Evolutionary conservation across 2,329 filamentous ascomycete species (phyloP).

Genomic region (Xylaria digitata): DNA sequence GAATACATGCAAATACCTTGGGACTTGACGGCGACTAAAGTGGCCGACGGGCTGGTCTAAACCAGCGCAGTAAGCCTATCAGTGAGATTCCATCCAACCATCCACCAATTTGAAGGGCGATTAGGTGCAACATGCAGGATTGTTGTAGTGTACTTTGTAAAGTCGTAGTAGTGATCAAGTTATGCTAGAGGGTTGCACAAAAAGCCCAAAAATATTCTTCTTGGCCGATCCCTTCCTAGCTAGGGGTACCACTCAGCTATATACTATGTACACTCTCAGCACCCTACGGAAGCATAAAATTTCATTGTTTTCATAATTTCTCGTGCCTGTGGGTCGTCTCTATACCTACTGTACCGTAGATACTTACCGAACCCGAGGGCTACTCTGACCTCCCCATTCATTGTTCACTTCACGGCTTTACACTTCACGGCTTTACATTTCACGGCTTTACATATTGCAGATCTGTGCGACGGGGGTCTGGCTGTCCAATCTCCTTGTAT

Average conservation of each 20-base stretch:
- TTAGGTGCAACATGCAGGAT: conserved; percentile 7
- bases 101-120: conserved; percentile 20
- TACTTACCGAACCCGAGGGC: conserved; percentile 6
- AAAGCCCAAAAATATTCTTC: conserved; percentile 27
- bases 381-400: neutral
- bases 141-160: conserved; percentile 10
- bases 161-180: conserved; percentile 14
- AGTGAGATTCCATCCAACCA: conserved; percentile 29
- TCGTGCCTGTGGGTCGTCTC: neutral
- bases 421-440: neutral
- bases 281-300: neutral
- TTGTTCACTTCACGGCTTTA: neutral
- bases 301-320: conserved; percentile 7
- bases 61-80: conserved; percentile 25
- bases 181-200: conserved; percentile 34
- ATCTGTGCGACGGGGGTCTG: neutral
- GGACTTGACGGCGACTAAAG: conserved; percentile 25
- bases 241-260: conserved; percentile 20
- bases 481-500: neutral
- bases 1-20: conserved; percentile 35
- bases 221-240: conserved; percentile 29
- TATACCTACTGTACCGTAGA: neutral
- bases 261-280: no score
- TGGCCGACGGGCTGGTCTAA: conserved; percentile 25
- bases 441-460: neutral